Percentiles rank a stretch among this genome's conserved stretches.
phyloP scores from a whole-genome alignment of 2,329 filamentous ascomycete genomes.

The Dactylellina sp. region DNA sequence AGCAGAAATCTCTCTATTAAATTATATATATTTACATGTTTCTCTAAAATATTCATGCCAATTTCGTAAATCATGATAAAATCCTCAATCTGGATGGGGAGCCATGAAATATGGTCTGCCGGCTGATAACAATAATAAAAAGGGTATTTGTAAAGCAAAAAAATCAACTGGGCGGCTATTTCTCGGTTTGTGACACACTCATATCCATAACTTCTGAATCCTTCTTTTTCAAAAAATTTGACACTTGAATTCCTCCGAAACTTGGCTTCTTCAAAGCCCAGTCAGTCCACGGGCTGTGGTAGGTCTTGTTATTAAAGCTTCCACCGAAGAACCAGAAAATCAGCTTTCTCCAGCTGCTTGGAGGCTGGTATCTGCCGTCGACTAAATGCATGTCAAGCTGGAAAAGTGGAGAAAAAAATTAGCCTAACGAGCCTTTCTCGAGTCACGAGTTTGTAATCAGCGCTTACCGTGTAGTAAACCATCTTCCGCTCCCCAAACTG shows the following conservation, averaged over 20 bases:
- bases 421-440: conserved; percentile 25
- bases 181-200: neutral
- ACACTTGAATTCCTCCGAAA: conserved; percentile 7
- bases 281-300: conserved; percentile 37
- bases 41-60: too few species aligned
- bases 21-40: too few species aligned
- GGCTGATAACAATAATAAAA: too few species aligned
- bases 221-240: neutral
- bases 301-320: conserved; percentile 46
- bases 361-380: conserved; percentile 28
- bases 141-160: neutral
- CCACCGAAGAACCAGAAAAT: conserved; percentile 52
- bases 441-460: neutral
- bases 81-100: too few species aligned
- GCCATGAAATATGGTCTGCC: too few species aligned
- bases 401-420: conserved; percentile 16
- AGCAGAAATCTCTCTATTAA: neutral
- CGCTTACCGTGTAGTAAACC: conserved; percentile 48
- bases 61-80: neutral
- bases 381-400: conserved; percentile 38
- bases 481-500: conserved; percentile 49
- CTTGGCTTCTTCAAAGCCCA: conserved; percentile 38
- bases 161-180: neutral
- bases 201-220: neutral
- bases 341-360: conserved; percentile 28